A percentile compares a stretch with the other conserved stretches of the same genome.
Conservation (phyloP, 371 early-diverging fungal species). For the Rhizopus microsporus region DNA sequence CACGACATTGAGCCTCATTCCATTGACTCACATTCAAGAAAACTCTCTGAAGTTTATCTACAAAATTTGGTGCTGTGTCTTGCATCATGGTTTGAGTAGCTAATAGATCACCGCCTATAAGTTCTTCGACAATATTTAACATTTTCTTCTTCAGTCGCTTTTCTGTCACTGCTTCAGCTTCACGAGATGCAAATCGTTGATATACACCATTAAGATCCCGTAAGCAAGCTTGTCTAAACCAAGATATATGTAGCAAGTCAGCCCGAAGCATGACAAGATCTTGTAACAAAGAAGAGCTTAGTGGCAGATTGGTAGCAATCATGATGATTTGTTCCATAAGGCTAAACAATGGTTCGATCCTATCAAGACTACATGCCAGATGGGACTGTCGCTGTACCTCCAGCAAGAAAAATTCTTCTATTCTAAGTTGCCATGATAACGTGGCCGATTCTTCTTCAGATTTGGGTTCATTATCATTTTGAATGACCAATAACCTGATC, state of each 20-base stretch:
- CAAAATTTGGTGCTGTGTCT: conserved; percentile 36
- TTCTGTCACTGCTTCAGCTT: conserved; percentile 28
- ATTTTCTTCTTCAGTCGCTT: conserved; percentile 46
- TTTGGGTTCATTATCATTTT: conserved; percentile 28
- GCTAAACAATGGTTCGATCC: conserved; percentile 42
- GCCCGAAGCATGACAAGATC: conserved; percentile 41
- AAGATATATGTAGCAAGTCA: conserved; percentile 39
- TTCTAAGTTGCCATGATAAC: conserved; percentile 31
- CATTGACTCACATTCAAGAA: conserved; percentile 59
- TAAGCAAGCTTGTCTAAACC: conserved; percentile 50
- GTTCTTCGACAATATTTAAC: conserved; percentile 44
- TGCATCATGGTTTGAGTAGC: conserved; percentile 20
- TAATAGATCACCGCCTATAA: conserved; percentile 35
- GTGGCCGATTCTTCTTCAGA: conserved; percentile 13
- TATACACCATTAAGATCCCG: conserved; percentile 50
- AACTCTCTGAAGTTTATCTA: conserved; percentile 49
- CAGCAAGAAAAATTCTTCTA: conserved; percentile 39
- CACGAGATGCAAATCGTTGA: conserved; percentile 44
- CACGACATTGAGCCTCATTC: conserved; percentile 64
- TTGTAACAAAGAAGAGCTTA: conserved; percentile 43
- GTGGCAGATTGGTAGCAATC: conserved; percentile 42
- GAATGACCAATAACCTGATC: conserved; percentile 52
- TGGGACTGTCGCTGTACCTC: conserved; percentile 34
- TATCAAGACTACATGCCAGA: conserved; percentile 35
- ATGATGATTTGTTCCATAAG: conserved; percentile 37